A percentile compares a stretch with the other conserved stretches of the same genome.
Evolutionary conservation across 2,329 filamentous ascomycete genomes (phyloP).

Genomic region (Chalaropsis thielavioides): DNA sequence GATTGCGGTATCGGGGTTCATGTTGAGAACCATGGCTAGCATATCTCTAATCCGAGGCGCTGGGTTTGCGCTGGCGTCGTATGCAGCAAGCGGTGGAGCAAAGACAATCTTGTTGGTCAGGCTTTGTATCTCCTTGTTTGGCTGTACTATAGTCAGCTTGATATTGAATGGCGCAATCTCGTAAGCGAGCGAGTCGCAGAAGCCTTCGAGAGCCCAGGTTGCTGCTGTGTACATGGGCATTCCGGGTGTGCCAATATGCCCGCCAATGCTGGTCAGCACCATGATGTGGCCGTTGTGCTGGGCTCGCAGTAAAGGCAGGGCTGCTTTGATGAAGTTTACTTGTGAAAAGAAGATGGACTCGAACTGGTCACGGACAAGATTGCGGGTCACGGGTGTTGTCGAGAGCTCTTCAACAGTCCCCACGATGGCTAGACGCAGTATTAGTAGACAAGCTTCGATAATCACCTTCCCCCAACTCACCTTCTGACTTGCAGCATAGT

Average conservation of each 20-base stretch:
- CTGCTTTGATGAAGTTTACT: conserved; percentile 87
- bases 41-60: conserved; percentile 76
- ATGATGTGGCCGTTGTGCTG: conserved; percentile 83
- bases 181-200: conserved; percentile 88
- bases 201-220: conserved; percentile 89
- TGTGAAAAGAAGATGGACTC: conserved; percentile 91
- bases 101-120: conserved; percentile 78
- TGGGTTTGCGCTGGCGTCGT: conserved; percentile 48
- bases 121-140: conserved; percentile 80
- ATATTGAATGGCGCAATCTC: conserved; percentile 95
- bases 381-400: conserved; percentile 55
- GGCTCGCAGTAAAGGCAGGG: conserved; percentile 62
- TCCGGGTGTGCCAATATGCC: conserved; percentile 83
- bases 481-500: conserved; percentile 77
- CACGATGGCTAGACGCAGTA: conserved; percentile 48
- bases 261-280: conserved; percentile 75
- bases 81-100: conserved; percentile 56
- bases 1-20: conserved; percentile 50
- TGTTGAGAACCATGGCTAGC: conserved; percentile 62
- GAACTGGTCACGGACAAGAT: conserved; percentile 78
- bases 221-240: conserved; percentile 83
- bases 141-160: conserved; percentile 89
- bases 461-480: conserved; percentile 29
- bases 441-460: background rate
- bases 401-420: conserved; percentile 84